A percentile compares a stretch with the other conserved stretches of the same genome.
These are phyloP conservation scores for Chlorella sp. DNA, from an alignment of 139 green algal species.

Conservation along the genomic window DNA sequence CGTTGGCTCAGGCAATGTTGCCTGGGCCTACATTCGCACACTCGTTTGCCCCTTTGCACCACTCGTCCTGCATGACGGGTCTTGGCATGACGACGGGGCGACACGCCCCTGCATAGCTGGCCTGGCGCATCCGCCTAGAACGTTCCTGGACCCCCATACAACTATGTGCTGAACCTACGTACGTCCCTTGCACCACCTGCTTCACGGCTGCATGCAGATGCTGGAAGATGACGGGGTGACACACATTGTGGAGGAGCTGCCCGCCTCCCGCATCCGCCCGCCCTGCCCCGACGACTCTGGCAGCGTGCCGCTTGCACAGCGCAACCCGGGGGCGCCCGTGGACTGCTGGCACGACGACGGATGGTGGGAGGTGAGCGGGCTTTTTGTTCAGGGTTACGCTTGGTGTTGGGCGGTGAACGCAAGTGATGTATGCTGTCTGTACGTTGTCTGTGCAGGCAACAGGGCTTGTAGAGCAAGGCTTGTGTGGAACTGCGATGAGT, in stretches of 20 bases:
- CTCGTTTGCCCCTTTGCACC: too few relatives aligned
- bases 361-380: constrained; percentile 29
- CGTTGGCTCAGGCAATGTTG: too few relatives aligned
- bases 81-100: too few relatives aligned
- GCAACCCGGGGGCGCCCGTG: neutral
- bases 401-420: neutral
- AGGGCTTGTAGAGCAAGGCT: neutral
- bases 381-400: neutral
- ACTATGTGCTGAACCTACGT: too few relatives aligned
- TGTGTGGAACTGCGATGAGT: neutral
- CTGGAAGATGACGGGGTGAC: constrained; percentile 22
- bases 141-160: too few relatives aligned
- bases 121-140: too few relatives aligned
- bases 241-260: neutral
- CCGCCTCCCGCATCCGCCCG: neutral
- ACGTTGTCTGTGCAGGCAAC: neutral
- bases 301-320: neutral
- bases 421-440: too few relatives aligned
- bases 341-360: constrained; percentile 31
- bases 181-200: neutral
- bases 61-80: too few relatives aligned
- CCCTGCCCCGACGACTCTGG: neutral
- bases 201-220: constrained; percentile 6
- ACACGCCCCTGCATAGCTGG: too few relatives aligned
- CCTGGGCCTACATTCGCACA: too few relatives aligned